Conservation (phyloP, 768 basidiomycete species). For the Tylopilus intermedius region DNA sequence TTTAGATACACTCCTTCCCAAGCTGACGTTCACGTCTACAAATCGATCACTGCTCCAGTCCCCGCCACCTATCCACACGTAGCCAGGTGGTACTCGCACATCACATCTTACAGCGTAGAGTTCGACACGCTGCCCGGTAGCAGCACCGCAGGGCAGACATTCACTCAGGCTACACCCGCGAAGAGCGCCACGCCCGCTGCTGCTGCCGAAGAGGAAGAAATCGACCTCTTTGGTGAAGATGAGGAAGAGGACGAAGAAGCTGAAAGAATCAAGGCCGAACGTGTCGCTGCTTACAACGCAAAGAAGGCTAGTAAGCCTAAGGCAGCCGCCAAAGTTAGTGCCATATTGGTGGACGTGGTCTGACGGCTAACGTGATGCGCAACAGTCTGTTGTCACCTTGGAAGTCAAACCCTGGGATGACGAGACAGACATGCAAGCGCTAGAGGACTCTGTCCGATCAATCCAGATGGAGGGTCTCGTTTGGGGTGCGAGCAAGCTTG, state of each 20-base stretch:
- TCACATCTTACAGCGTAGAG: slow-evolving; percentile 79
- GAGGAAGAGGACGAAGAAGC: slow-evolving; percentile 83
- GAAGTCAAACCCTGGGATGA: slow-evolving; percentile 99
- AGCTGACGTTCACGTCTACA: slow-evolving; percentile 91
- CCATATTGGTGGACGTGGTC: neutral
- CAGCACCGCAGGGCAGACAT: slow-evolving; percentile 73
- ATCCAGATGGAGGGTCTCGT: slow-evolving; percentile 87
- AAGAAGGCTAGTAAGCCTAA: slow-evolving; percentile 93
- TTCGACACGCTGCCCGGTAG: slow-evolving; percentile 77
- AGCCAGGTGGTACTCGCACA: slow-evolving; percentile 92
- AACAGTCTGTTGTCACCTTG: slow-evolving; percentile 91
- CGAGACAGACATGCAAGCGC: slow-evolving; percentile 90
- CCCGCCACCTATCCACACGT: slow-evolving; percentile 65
- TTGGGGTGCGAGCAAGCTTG: slow-evolving; percentile 93
- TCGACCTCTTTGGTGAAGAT: slow-evolving; percentile 85
- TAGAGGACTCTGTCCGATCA: slow-evolving; percentile 81
- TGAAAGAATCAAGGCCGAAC: slow-evolving; percentile 84
- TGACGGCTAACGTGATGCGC: slow-evolving; percentile 10
- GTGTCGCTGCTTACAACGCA: slow-evolving; percentile 86
- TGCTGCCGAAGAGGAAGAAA: slow-evolving; percentile 57
- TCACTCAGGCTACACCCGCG: slow-evolving; percentile 47
- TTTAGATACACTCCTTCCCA: slow-evolving; percentile 85
- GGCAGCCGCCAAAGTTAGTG: slow-evolving; percentile 74
- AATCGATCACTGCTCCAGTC: slow-evolving; percentile 65
- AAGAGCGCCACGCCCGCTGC: slow-evolving; percentile 44